Conservation (phyloP, 129 eudicot species). For the Calendula officinalis region DNA sequence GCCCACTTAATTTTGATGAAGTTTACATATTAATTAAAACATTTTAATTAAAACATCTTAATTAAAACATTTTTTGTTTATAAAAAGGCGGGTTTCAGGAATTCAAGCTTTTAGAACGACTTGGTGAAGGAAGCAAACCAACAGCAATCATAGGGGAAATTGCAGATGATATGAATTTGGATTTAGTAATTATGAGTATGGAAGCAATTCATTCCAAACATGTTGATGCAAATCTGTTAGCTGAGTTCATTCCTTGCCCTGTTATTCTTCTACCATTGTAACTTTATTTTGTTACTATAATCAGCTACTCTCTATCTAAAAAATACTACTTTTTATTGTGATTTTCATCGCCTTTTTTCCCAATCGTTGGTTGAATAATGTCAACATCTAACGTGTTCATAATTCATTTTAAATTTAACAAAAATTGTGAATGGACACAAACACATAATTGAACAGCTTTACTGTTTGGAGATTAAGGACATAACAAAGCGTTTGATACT, state of each 20-base stretch:
- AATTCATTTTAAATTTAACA: too few species aligned
- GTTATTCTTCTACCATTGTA: conserved; percentile 79
- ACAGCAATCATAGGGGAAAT: conserved; percentile 94
- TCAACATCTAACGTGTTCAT: too few species aligned
- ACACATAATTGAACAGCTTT: too few species aligned
- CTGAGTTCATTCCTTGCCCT: conserved; percentile 97
- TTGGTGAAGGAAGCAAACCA: conserved; percentile 90
- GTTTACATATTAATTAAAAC: neutral
- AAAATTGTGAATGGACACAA: too few species aligned
- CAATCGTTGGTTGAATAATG: neutral
- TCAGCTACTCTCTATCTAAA: neutral
- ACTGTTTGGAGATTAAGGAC: too few species aligned
- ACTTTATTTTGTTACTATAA: conserved; percentile 14
- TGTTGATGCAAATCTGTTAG: conserved; percentile 88
- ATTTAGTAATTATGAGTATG: conserved; percentile 93
- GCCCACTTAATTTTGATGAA: neutral
- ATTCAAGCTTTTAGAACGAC: conserved; percentile 84
- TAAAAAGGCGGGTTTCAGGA: conserved; percentile 81
- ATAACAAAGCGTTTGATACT: too few species aligned
- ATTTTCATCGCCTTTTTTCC: neutral
- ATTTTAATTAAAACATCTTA: conserved; percentile 1
- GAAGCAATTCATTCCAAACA: conserved; percentile 97
- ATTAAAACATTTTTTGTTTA: neutral
- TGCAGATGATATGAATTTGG: conserved; percentile 90
- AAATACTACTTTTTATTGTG: neutral